Evolutionary conservation across 257 asterid genomes (phyloP).

Genomic region (Ilex asprella): DNA sequence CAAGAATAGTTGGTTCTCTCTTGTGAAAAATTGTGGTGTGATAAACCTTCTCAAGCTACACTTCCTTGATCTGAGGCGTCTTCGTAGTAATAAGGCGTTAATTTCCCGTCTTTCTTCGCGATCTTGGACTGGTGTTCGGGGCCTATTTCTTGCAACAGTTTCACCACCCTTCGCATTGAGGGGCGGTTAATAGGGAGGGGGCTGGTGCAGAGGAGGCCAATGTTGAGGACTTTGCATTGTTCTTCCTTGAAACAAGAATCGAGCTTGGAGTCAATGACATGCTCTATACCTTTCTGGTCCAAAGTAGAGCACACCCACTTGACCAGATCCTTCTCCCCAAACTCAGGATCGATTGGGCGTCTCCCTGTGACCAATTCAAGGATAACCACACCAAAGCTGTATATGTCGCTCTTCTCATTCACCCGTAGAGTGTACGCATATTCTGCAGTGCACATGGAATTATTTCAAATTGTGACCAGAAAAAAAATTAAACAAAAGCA

Average conservation of each 20-base stretch:
- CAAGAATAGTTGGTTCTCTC: neutral
- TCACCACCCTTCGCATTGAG: slow-evolving; percentile 87
- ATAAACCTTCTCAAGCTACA: slow-evolving; percentile 26
- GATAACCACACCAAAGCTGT: slow-evolving; percentile 86
- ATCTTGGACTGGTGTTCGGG: slow-evolving; percentile 27
- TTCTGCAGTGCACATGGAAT: slow-evolving; percentile 37
- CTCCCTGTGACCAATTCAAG: slow-evolving; percentile 72
- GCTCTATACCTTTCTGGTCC: slow-evolving; percentile 82
- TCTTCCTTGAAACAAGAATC: slow-evolving; percentile 85
- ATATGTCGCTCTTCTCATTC: slow-evolving; percentile 90
- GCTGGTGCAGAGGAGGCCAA: slow-evolving; percentile 92
- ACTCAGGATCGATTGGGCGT: slow-evolving; percentile 85
- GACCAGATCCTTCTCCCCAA: slow-evolving; percentile 85
- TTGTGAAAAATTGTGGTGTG: slow-evolving; percentile 1
- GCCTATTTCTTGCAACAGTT: slow-evolving; percentile 75
- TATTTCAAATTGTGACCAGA: too few relatives aligned
- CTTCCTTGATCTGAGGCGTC: slow-evolving; percentile 74
- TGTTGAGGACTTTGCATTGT: slow-evolving; percentile 62
- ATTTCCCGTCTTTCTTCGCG: slow-evolving; percentile 57
- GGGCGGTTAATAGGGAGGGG: slow-evolving; percentile 94
- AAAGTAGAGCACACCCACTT: slow-evolving; percentile 84
- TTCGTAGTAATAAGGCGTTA: slow-evolving; percentile 80
- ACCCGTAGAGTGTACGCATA: slow-evolving; percentile 89
- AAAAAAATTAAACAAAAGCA: too few relatives aligned
- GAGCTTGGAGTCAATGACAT: slow-evolving; percentile 67